A percentile compares a stretch with the other conserved stretches of the same genome.
Conservation (phyloP, 1,139 yeast species). For the Kazachstania sp. region DNA sequence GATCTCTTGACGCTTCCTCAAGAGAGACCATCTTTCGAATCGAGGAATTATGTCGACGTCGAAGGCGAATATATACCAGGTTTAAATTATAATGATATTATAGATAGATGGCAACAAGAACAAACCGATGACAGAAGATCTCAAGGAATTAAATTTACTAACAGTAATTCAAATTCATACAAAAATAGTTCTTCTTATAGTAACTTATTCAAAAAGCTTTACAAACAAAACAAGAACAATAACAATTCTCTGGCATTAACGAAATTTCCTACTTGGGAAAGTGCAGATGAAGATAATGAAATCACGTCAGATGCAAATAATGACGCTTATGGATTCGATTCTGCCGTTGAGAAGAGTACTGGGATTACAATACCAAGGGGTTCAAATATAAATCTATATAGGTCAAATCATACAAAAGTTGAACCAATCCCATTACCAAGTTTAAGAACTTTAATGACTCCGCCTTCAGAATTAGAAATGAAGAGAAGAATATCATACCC, state of each 20-base stretch:
- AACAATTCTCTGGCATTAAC: conserved; percentile 22
- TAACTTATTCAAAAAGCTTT: conserved; percentile 3
- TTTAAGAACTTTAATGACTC: conserved; percentile 9
- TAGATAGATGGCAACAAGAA: conserved; percentile 26
- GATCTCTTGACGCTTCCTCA: not conserved
- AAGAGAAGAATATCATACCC: conserved; percentile 12
- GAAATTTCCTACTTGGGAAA: conserved; percentile 7
- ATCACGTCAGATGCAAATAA: conserved; percentile 5
- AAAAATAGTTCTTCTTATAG: conserved; percentile 1
- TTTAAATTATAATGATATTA: conserved; percentile 38
- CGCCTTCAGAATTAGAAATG: conserved; percentile 14
- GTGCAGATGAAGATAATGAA: conserved; percentile 6
- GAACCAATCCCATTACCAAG: conserved; percentile 30
- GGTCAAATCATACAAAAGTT: conserved; percentile 26
- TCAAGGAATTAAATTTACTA: not conserved
- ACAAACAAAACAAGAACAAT: conserved; percentile 1
- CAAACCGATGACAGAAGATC: not conserved
- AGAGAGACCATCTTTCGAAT: not conserved
- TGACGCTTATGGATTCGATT: conserved; percentile 4
- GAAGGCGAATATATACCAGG: conserved; percentile 73
- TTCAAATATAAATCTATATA: conserved; percentile 6
- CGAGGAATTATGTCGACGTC: conserved; percentile 20
- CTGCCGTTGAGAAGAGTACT: not conserved
- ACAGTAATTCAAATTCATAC: not conserved
- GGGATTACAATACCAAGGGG: conserved; percentile 9